Conservation (phyloP, 139 green algal species). For the Volvox reticuliferus region DNA sequence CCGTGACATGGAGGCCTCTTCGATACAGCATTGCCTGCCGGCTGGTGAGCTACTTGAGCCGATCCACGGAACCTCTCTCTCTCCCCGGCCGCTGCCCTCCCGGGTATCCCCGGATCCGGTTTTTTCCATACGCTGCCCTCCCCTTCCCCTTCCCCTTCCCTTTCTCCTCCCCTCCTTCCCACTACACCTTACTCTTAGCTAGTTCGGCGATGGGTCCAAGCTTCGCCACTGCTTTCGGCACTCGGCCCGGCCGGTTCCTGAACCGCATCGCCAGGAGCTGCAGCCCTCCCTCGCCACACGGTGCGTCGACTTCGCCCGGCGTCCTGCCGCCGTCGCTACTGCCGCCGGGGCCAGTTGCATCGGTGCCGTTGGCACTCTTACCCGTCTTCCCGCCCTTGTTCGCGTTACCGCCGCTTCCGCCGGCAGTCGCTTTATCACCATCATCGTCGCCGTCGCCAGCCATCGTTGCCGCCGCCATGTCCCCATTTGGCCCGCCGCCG, state of each 20-base stretch:
- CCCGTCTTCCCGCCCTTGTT: not conserved
- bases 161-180: not conserved
- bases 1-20: too few relatives aligned
- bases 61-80: too few relatives aligned
- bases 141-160: not conserved
- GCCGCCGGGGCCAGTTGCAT: too few relatives aligned
- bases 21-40: too few relatives aligned
- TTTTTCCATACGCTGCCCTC: not conserved
- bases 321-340: not conserved
- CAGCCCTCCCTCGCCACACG: not conserved
- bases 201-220: conserved; percentile 35
- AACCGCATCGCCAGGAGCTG: conserved; percentile 30
- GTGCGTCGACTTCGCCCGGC: not conserved
- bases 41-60: too few relatives aligned
- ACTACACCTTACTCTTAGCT: conserved; percentile 22
- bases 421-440: not conserved
- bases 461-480: not conserved
- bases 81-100: too few relatives aligned
- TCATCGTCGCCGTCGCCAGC: not conserved
- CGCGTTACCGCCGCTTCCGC: not conserved
- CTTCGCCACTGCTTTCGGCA: conserved; percentile 21
- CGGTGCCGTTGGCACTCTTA: too few relatives aligned
- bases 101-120: too few relatives aligned
- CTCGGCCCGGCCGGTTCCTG: conserved; percentile 15
- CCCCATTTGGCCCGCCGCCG: not conserved